Evolutionary conservation across 2,329 filamentous ascomycete genomes (phyloP).

Genomic region (Fusarium verrucosum): DNA sequence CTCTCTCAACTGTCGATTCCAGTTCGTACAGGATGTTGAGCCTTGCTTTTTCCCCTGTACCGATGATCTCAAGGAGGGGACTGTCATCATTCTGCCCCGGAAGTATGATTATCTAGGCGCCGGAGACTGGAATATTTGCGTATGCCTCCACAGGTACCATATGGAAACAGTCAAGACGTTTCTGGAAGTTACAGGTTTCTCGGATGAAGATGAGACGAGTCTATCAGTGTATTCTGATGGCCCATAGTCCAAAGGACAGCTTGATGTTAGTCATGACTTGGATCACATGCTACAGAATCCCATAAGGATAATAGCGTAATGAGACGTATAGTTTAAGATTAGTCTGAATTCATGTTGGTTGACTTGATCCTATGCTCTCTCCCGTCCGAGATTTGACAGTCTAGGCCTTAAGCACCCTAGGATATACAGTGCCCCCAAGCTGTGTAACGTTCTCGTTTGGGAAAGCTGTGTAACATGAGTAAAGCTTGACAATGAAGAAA

Average conservation of each 20-base stretch:
- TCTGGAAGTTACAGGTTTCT: not conserved
- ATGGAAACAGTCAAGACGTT: not conserved
- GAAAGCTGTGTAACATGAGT: not conserved
- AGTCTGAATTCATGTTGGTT: not conserved
- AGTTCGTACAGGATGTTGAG: conserved; percentile 18
- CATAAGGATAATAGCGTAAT: not conserved
- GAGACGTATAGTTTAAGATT: not conserved
- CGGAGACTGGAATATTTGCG: conserved; percentile 23
- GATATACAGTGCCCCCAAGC: not conserved
- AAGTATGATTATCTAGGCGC: not conserved
- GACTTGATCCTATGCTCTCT: too few relatives aligned
- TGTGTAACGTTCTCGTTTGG: not conserved
- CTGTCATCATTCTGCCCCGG: conserved; percentile 34
- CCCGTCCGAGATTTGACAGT: too few relatives aligned
- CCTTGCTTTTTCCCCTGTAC: conserved; percentile 9
- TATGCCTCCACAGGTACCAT: conserved; percentile 22
- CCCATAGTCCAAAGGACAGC: too few relatives aligned
- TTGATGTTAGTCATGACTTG: too few relatives aligned
- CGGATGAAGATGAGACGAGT: not conserved
- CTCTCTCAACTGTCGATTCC: not conserved
- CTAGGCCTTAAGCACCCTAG: not conserved
- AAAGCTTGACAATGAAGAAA: not conserved
- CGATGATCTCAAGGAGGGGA: conserved; percentile 28
- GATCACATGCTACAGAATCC: too few relatives aligned
- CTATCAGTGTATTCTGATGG: too few relatives aligned